Base-by-base conservation (phyloP, 352 stramenopile genomes). In the Globisporangium yorkense region DNA sequence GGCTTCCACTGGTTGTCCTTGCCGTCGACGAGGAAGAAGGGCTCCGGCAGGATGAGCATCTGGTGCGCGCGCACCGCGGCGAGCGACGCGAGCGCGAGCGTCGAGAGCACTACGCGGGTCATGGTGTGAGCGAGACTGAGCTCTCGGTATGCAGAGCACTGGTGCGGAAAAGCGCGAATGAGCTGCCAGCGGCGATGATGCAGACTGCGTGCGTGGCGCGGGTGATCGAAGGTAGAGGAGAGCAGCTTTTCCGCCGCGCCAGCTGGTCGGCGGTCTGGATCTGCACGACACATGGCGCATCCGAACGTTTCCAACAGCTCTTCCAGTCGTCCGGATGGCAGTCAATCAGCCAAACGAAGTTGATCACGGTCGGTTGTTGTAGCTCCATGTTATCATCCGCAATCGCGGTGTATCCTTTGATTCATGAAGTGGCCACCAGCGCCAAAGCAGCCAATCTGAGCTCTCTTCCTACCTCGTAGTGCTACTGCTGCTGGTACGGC, bases 21-120 rank as follows among this genome's bases (percentile, higher is more conserved):
- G 24, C 71, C 72, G 64, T 85, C 75, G 39, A 85, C 70, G 45
- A 82, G 61, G 68, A 76, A 85, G 63, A 82, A 82, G 12, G 75
- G 75, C 49, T 72, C 51, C 8, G 75, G 75, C 12, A 75, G 63
- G 15, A 68, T 60, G 49, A 85, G 56, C 46, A 76, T 58, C 21
- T 85, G 75, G n/a, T 76, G 70, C 57, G 79, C 75, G 45, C 20
- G 21, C 2, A 51, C 31, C 13, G 50, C 33, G 21, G 49, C 40
- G 43, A 63, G 44, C 43, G 43, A 35, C 43, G 45, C 43, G 21
- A 51, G 40, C 10, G 41, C 41, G 50, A 57, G 41, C 18, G 24
- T 29, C 35, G 43, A 20, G 50, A 63, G 27, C 24, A 45, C 51
- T 12, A 31, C 35, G 31, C n/a, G 50, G 7, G 21, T n/a, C 50